Conservation (phyloP, 1,284 basidiomycete genomes). For the Schizophyllum commune region DNA sequence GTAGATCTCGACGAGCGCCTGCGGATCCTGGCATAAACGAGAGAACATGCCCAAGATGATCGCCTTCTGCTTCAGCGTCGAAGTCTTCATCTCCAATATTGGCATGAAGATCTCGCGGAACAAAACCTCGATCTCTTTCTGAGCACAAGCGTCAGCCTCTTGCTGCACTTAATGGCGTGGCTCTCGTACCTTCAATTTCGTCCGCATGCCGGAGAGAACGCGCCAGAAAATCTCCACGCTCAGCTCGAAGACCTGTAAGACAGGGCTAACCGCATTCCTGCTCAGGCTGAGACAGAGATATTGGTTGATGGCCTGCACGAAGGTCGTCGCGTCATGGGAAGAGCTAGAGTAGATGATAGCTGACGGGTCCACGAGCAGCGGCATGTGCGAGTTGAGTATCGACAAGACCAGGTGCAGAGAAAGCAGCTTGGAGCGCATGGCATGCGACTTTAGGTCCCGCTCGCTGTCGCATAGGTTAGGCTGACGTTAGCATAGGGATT, state of each 20-base stretch:
- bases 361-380: constrained; percentile 77
- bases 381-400: constrained; percentile 88
- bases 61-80: constrained; percentile 91
- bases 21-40: constrained; percentile 87
- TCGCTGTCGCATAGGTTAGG: constrained; percentile 47
- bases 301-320: constrained; percentile 89
- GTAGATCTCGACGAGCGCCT: constrained; percentile 94
- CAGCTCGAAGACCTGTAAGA: constrained; percentile 96
- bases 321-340: constrained; percentile 78
- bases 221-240: constrained; percentile 99
- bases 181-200: constrained; percentile 78
- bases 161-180: neutral
- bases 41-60: constrained; percentile 83
- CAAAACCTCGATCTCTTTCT: constrained; percentile 99
- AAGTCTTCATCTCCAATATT: constrained; percentile 96
- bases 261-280: constrained; percentile 92
- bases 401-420: constrained; percentile 90
- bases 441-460: constrained; percentile 87
- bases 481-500: constrained; percentile 1
- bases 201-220: constrained; percentile 87
- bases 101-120: constrained; percentile 99
- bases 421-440: constrained; percentile 91
- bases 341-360: constrained; percentile 87
- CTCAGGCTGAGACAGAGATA: constrained; percentile 92
- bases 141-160: constrained; percentile 8